Base-by-base conservation (phyloP, 2,329 filamentous ascomycete genomes). In the Diplodia corticola region DNA sequence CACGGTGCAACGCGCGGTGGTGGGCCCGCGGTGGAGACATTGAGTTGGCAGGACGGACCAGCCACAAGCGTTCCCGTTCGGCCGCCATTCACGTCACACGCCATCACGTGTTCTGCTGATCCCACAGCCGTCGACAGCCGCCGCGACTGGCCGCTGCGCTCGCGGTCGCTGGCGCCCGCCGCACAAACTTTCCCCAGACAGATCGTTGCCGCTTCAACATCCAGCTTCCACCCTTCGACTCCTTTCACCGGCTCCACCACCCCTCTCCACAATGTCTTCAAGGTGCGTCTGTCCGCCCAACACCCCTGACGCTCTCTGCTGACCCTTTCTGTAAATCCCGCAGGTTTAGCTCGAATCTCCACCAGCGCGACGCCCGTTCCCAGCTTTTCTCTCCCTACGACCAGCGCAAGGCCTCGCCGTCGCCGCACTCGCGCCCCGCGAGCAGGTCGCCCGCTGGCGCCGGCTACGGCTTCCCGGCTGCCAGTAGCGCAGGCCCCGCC, bases 321-420 rank as follows among this genome's bases (percentile, higher is more conserved):
- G 40, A 48, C 40, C 57, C 17, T 61, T 26, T 33, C 48, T 44
- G 24, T 46, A 44, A 40, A 24, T 22, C 64, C 22, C 49, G 37
- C 54, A 69, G 68, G 35, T 69, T 69, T 68, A 68, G 68, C 37
- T 69, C 66, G 15, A 68, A 70, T 55, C 69, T 72, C 67, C 68
- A 71, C 67, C 70, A 72, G 55, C 72, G 72, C 50, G 71, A 73
- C 63, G 67, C 72, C 44, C 71, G 72, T 49, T 70, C 77, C 69
- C 74, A 78, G 72, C 77, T 80, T 72, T 80, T 80, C 73, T 73
- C 71, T 69, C 70, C 70, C 65, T 79, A 79, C 72, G 75, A 78
- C 69, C 75, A 75, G 65, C 70, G 75, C 64, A 66, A 61, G 26
- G 49, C 66, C 33, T 79, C 77, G 40, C 75, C 75, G 69, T 78